These are phyloP conservation scores for Boletus reticuloceps DNA, from an alignment of 768 basidiomycete genomes.

Conservation along the genomic window DNA sequence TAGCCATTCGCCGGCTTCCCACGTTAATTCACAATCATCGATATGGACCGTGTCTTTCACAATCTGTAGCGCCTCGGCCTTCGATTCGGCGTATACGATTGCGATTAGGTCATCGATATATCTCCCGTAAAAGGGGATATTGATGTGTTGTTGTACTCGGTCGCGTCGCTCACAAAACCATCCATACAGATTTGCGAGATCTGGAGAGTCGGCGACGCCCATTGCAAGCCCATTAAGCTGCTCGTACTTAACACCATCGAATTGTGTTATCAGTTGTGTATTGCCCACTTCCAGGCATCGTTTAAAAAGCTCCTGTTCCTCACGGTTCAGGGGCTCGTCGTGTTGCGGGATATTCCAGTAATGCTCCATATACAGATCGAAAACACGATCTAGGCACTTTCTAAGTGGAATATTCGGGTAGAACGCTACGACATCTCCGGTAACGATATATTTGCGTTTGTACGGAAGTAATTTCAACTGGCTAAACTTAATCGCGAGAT, in stretches of 20 bases:
- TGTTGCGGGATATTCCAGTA: not conserved
- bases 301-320: not conserved
- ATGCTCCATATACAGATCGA: not conserved
- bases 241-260: not conserved
- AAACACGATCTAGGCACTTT: not conserved
- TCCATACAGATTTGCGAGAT: slow-evolving; percentile 13
- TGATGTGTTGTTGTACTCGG: not conserved
- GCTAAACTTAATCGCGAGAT: too few relatives aligned
- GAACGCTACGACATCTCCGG: slow-evolving; percentile 8
- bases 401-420: not conserved
- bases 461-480: too few relatives aligned
- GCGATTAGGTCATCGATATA: not conserved
- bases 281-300: not conserved
- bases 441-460: not conserved
- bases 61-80: too few relatives aligned
- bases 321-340: not conserved
- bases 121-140: slow-evolving; percentile 1
- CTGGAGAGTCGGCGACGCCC: slow-evolving; percentile 11
- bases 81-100: not conserved
- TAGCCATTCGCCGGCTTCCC: too few relatives aligned
- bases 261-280: too few relatives aligned
- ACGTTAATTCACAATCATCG: too few relatives aligned
- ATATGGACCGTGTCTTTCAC: too few relatives aligned
- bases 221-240: not conserved
- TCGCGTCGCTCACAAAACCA: not conserved